phyloP scores from a whole-genome alignment of 495 filamentous ascomycete species.

The Cercophora newfieldiana region DNA sequence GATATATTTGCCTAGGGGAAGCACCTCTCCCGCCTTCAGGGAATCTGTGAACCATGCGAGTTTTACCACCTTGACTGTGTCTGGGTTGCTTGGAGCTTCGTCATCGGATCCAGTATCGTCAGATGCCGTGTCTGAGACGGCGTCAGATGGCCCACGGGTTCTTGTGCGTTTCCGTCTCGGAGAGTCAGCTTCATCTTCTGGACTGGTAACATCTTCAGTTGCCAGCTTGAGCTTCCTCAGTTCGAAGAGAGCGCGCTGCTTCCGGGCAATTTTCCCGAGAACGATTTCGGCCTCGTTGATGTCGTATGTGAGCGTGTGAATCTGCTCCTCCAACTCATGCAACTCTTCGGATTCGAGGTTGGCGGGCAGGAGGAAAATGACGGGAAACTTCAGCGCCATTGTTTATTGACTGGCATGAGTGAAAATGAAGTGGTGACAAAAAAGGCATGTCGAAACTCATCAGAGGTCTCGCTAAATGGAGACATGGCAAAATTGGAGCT shows the following conservation, averaged over 20 bases:
- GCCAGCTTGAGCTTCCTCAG: conserved; percentile 60
- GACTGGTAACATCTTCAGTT: conserved; percentile 59
- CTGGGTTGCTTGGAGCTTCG: conserved; percentile 14
- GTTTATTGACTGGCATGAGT: background rate
- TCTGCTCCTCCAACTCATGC: conserved; percentile 61
- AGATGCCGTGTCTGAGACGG: conserved; percentile 34
- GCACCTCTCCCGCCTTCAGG: conserved; percentile 48
- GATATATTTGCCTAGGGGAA: conserved; percentile 62
- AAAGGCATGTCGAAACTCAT: background rate
- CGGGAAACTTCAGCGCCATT: conserved; percentile 54
- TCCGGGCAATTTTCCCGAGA: conserved; percentile 67
- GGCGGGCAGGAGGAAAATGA: conserved; percentile 72
- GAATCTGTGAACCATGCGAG: conserved; percentile 74
- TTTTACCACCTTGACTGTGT: conserved; percentile 66
- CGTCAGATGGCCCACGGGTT: conserved; percentile 13
- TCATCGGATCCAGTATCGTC: conserved; percentile 40
- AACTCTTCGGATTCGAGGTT: conserved; percentile 64
- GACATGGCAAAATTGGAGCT: background rate
- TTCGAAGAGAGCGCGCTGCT: conserved; percentile 73
- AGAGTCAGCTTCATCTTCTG: conserved; percentile 7
- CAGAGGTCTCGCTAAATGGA: background rate
- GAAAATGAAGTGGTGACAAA: background rate
- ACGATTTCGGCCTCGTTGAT: conserved; percentile 70
- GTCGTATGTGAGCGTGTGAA: conserved; percentile 69
- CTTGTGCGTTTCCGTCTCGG: conserved; percentile 42